Percentiles rank a stretch among this genome's conserved stretches.
phyloP scores from a whole-genome alignment of 2,329 filamentous ascomycete species.

The Hypocrella siamensis region DNA sequence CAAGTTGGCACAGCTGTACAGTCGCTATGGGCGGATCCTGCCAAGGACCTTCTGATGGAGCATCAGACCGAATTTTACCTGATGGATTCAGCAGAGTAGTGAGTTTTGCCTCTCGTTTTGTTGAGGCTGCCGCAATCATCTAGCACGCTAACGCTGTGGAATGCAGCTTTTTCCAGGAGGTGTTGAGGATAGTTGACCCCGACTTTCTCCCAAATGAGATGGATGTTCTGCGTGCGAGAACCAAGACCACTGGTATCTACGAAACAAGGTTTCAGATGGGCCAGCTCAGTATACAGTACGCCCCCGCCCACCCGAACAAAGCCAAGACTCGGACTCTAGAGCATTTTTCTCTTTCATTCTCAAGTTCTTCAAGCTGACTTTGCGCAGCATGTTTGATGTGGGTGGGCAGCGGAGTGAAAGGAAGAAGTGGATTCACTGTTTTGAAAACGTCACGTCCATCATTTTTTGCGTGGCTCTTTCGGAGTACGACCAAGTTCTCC shows the following conservation, averaged over 20 bases:
- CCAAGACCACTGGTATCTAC: conserved; percentile 98
- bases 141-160: background rate
- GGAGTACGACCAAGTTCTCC: conserved; percentile 92
- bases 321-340: too few relatives aligned
- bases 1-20: conserved; percentile 72
- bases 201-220: conserved; percentile 89
- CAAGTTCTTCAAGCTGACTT: conserved; percentile 7
- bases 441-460: conserved; percentile 98
- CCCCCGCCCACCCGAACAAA: too few relatives aligned
- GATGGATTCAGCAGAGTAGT: conserved; percentile 99
- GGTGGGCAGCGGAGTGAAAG: conserved; percentile 92
- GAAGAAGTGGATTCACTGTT: conserved; percentile 99
- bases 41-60: conserved; percentile 69
- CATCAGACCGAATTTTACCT: conserved; percentile 96
- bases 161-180: conserved; percentile 86
- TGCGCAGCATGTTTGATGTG: conserved; percentile 88
- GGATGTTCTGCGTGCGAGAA: conserved; percentile 87
- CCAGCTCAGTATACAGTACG: conserved; percentile 95
- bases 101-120: conserved; percentile 19
- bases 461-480: conserved; percentile 97
- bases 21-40: conserved; percentile 80
- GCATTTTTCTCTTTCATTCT: too few relatives aligned
- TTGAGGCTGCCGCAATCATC: background rate
- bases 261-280: conserved; percentile 98
- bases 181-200: conserved; percentile 62